Evolutionary conservation across 106 monocot genomes (phyloP), one percentile per base, ranked within the genome.

Genomic region (Dactylorhiza incarnata): DNA sequence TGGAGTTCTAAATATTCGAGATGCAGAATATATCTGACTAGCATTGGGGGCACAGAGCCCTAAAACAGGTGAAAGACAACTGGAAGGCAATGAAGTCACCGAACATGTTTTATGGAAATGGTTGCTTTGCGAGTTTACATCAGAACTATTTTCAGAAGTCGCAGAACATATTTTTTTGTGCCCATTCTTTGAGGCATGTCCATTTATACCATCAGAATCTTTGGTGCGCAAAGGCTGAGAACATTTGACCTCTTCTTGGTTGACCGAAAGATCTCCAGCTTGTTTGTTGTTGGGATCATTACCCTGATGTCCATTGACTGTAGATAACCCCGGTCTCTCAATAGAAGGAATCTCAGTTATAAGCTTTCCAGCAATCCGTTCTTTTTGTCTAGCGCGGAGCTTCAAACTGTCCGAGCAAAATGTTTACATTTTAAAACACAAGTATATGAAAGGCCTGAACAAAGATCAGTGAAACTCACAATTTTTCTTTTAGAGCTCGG

Each of bases 1-100:
- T 52, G 26, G 77, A 53, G 73, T 67, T 9, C 75, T 79, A 17
- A 83, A 80, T 15, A 81, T 83, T 48, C 79, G 80, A 59, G 78
- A 45, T 49, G 55, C 25, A 15, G 74, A 71, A 72, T 85, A 83
- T 23, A 65, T 11, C 76, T 86, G 77, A 71, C 43, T 78, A 75
- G 92, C 92, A 85, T 92, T 96, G 45, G 95, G 95, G 79, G 95
- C 95, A 81, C 87, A 87, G 17, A 96, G 82, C 24, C 93, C 95
- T 62, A 96, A 71, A 73, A 96, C 91, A 75, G 95, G 95, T 78
- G 86, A 56, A 65, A 87, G 86, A 70, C 80, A 77, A 78, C 48
- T 71, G 67, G 79, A 29, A 75, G 78, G 37, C 52, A 86, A 49
- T 19, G 86, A 70, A 78, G 74, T 80, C 23, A 79, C 48, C 49